Evolutionary conservation across 495 filamentous ascomycete genomes (phyloP).

Genomic region (Immersiella caudata): DNA sequence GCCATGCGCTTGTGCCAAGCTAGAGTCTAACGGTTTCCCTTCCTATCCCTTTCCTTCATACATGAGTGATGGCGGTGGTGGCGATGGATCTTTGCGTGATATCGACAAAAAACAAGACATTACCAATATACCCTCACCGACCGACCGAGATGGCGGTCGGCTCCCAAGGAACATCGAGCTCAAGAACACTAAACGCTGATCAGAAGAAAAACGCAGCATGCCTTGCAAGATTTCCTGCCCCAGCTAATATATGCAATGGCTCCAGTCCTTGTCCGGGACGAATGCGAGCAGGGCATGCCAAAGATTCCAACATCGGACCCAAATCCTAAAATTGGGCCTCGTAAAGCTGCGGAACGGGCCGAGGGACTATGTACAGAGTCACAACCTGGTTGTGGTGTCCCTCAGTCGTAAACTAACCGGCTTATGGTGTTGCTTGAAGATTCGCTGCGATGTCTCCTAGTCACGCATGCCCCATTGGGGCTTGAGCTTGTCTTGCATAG

Average conservation of each 20-base stretch:
- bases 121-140: conserved; percentile 17
- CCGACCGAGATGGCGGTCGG: no score
- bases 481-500: conserved; percentile 69
- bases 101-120: conserved; percentile 21
- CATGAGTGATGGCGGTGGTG: neutral
- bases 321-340: neutral
- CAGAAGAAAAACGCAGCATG: neutral
- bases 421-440: neutral
- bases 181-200: no score
- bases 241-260: neutral
- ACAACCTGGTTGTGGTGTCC: conserved; percentile 9
- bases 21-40: neutral
- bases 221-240: neutral
- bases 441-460: conserved; percentile 24
- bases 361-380: conserved; percentile 18
- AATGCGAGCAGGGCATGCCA: neutral
- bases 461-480: conserved; percentile 74
- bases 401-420: conserved; percentile 10
- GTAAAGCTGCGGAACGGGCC: neutral
- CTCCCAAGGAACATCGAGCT: no score
- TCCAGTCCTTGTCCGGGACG: neutral
- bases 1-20: neutral
- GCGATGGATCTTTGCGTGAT: conserved; percentile 3
- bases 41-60: neutral
- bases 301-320: neutral